Percentiles rank a stretch among this genome's conserved stretches.
Conservation (phyloP, 257 asterid species). For the Plantago major region DNA sequence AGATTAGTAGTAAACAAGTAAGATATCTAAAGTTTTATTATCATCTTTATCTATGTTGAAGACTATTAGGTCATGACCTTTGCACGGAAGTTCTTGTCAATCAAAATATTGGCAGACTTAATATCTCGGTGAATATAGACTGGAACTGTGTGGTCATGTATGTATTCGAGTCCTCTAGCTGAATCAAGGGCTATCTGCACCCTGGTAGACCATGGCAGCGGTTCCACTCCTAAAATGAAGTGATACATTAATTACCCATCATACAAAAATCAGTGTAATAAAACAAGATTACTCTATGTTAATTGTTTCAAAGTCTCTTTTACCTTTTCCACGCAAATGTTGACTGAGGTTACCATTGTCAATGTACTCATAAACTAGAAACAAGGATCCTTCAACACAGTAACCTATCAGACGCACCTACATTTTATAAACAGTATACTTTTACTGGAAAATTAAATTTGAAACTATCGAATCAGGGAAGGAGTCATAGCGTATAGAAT, state of each 20-base stretch:
- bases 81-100: slow-evolving; percentile 65
- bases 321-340: slow-evolving; percentile 72
- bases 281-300: neutral
- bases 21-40: neutral
- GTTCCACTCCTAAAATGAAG: slow-evolving; percentile 35
- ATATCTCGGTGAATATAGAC: slow-evolving; percentile 80
- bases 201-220: slow-evolving; percentile 68
- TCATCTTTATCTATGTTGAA: neutral
- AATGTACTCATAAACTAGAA: too few species aligned
- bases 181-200: slow-evolving; percentile 86
- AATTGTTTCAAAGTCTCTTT: slow-evolving; percentile 11
- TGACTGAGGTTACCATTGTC: slow-evolving; percentile 83
- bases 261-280: neutral
- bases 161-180: slow-evolving; percentile 92
- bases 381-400: slow-evolving; percentile 62
- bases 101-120: slow-evolving; percentile 70
- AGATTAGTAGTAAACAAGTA: neutral
- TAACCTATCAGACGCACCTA: slow-evolving; percentile 85
- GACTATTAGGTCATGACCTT: slow-evolving; percentile 34
- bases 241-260: too few species aligned
- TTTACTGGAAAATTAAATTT: too few species aligned
- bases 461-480: too few species aligned
- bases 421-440: slow-evolving; percentile 12
- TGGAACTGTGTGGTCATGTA: slow-evolving; percentile 87
- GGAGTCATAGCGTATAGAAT: too few species aligned